A percentile compares a stretch with the other conserved stretches of the same genome.
phyloP scores from a whole-genome alignment of 202 grass and related monocot genomes.

The Musa balbisiana region DNA sequence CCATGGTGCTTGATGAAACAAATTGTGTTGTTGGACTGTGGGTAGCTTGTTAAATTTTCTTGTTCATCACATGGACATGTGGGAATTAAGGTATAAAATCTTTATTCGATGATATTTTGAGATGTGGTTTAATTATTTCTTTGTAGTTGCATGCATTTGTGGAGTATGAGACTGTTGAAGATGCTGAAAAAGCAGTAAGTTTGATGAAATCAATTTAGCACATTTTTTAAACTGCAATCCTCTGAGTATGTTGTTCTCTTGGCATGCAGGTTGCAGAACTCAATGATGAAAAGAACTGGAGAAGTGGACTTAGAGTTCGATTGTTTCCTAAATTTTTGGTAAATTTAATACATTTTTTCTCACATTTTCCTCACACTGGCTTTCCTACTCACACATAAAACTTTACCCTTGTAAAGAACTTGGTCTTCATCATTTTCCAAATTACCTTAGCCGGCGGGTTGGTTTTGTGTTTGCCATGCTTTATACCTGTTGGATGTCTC shows the following conservation, averaged over 20 bases:
- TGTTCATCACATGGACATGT: too few species aligned
- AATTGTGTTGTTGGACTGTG: neutral
- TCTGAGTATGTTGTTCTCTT: slow-evolving; percentile 2
- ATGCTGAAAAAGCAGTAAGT: slow-evolving; percentile 86
- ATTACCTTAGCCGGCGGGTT: too few species aligned
- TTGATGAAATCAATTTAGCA: slow-evolving; percentile 1
- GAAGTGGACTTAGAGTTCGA: slow-evolving; percentile 87
- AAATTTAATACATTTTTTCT: slow-evolving; percentile 23
- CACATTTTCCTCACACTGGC: neutral
- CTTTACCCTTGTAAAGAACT: too few species aligned
- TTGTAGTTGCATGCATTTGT: slow-evolving; percentile 95
- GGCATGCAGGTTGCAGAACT: slow-evolving; percentile 60
- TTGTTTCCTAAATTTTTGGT: slow-evolving; percentile 77
- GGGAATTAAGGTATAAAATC: too few species aligned
- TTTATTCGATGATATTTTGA: too few species aligned
- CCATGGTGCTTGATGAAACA: neutral
- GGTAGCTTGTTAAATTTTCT: neutral
- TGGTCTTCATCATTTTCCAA: too few species aligned
- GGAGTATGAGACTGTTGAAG: slow-evolving; percentile 80
- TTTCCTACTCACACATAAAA: too few species aligned
- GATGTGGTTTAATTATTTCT: neutral
- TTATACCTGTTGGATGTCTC: too few species aligned
- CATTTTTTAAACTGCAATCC: slow-evolving; percentile 5
- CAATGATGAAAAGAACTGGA: slow-evolving; percentile 98
- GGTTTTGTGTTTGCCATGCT: too few species aligned